These are phyloP conservation scores for Alliaria petiolata DNA, from an alignment of 345 rosid species.

Conservation along the genomic window DNA sequence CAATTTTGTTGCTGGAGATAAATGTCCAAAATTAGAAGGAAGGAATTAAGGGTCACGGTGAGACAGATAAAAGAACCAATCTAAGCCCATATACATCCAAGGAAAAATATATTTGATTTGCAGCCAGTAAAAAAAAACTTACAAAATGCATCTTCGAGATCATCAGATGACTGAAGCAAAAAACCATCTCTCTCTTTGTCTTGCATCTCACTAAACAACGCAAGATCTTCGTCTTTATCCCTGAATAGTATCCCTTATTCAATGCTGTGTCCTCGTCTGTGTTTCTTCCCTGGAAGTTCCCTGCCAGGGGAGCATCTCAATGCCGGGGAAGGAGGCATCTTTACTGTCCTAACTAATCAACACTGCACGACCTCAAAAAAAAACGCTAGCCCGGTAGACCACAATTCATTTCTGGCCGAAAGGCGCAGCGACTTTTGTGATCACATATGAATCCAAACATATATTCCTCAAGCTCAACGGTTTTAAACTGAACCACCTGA, in stretches of 20 bases:
- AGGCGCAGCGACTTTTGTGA: background rate
- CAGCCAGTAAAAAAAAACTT: slow-evolving; percentile 30
- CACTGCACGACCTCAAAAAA: background rate
- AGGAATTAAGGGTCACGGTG: background rate
- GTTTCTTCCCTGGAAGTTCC: slow-evolving; percentile 54
- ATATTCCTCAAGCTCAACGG: background rate
- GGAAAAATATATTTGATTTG: background rate
- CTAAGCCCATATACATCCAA: background rate
- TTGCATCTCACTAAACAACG: slow-evolving; percentile 86
- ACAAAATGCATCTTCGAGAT: slow-evolving; percentile 84
- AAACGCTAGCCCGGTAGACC: slow-evolving; percentile 8
- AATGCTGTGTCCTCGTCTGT: slow-evolving; percentile 69
- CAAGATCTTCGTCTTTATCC: slow-evolving; percentile 88
- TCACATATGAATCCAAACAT: slow-evolving; percentile 18
- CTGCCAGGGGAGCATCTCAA: slow-evolving; percentile 73
- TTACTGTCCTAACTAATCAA: slow-evolving; percentile 22
- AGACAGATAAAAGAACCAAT: slow-evolving; percentile 10
- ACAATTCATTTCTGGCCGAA: slow-evolving; percentile 19
- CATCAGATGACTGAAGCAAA: slow-evolving; percentile 77
- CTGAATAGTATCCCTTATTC: slow-evolving; percentile 58
- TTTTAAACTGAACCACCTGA: slow-evolving; percentile 24
- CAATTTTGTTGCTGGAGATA: slow-evolving; percentile 65
- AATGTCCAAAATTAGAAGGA: slow-evolving; percentile 5
- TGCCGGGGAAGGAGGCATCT: slow-evolving; percentile 94
- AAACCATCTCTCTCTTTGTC: slow-evolving; percentile 75